Base-by-base conservation (phyloP, 768 basidiomycete genomes). In the Cystoderma amianthinum region DNA sequence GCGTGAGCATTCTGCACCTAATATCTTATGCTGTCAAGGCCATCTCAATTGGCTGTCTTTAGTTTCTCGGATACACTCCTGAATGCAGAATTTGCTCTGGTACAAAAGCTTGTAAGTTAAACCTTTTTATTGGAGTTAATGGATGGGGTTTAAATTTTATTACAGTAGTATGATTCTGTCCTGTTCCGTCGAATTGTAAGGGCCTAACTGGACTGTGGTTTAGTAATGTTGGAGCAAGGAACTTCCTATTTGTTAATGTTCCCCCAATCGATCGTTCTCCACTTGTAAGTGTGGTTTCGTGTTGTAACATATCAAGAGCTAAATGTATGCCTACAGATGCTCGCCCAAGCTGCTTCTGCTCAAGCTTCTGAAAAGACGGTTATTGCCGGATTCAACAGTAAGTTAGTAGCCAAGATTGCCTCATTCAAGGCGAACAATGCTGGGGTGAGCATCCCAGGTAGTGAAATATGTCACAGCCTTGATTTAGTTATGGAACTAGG, bases 141-240 rank as follows among this genome's bases (percentile, higher is more conserved):
- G 44, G 21, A 38, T 7, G 9, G 12, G 34, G 51, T 40, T 39
- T 47, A 37, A 41, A 58, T 44, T 44, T 52, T 13, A 36, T 33
- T 7, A 24, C 54, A 58, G 66, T 71, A 59, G 61, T 67, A 48
- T 42, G 50, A 28, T 28, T 54, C 15, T 28, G 11, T 16, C 30
- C 28, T 17, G 5, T 16, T 16, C 16, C 25, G n/a, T 15, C 23
- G 39, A 41, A 42, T 45, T 43, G 41, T 39, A 24, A 28, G 34
- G 18, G 16, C 10, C 18, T 20, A 32, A 23, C 11, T 7, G 11
- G 13, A 36, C 3, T 20, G 22, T 10, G 21, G 16, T 11, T 38
- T n/a, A 75, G 73, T 60, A 59, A 63, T 30, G 68, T 56, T 19
- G 82, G 82, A 13, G 82, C 71, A 5, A 64, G 80, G 25, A 76